Base-by-base conservation (phyloP, 805 yeast species). In the Candida sithepensis region DNA sequence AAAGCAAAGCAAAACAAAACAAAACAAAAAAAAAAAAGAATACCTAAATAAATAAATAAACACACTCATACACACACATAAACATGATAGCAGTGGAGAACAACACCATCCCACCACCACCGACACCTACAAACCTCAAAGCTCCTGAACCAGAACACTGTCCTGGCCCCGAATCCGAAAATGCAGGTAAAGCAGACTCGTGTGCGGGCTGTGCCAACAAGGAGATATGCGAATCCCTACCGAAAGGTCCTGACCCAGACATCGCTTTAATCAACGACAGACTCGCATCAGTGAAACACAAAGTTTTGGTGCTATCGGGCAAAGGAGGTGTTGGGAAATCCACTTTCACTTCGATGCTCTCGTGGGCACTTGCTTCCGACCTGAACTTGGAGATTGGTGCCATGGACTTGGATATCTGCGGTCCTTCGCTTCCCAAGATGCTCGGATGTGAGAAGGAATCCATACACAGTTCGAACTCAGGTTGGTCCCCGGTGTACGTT, bases 371-470 rank as follows among this genome's bases (percentile, higher is more conserved):
- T 36, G 91, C 98, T 2, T 84, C 90, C 1, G 85, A 83, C 59
- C 85, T 80, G 47, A 84, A 80, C 34, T 61, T 85, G 23, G 98
- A 94, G 63, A 84, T 94, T 10, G 99, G 98, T 2, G 92, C 96
- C 33, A 88, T 94, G 94, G 99, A 94, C 67, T 70, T 94, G 47
- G 99, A 94, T 70, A 89, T 94, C 33, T 94, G 99, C 68, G 99
- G 99, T 0, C 99, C 99, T 0, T 90, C 97, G 2, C 72, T 94
- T 55, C 98, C 99, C 0, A 77, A 85, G 49, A 94, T 94, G 96
- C 73, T 94, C 50, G 98, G 99, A 2, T 91, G 95, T 6, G 84
- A 81, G 51, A 86, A 88, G 20, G 97, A 91, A 60, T 75, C 82
- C 24, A 77, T 94, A 2, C 98, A 94, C 66, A 83, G 88, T 49